These are phyloP conservation scores for Lactarius quietus DNA, from an alignment of 768 basidiomycete species.

Conservation along the genomic window DNA sequence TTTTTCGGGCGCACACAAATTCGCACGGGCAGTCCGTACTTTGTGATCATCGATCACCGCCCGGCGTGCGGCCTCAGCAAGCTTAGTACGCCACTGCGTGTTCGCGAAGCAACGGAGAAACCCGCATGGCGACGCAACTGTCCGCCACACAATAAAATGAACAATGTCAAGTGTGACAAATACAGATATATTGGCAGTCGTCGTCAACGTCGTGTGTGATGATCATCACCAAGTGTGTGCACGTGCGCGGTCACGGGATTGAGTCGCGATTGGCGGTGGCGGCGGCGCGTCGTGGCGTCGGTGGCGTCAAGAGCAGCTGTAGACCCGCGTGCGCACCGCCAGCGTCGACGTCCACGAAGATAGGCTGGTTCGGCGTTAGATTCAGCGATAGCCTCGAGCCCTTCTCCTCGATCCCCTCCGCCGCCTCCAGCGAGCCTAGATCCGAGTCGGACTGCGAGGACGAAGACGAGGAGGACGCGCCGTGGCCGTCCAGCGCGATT, in stretches of 20 bases:
- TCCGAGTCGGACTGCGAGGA: slow-evolving; percentile 6
- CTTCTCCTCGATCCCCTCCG: neutral
- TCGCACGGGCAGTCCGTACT: neutral
- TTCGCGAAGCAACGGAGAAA: neutral
- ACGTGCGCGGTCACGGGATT: slow-evolving; percentile 4
- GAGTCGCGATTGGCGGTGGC: no score
- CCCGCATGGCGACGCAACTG: neutral
- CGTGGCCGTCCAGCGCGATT: neutral
- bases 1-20: neutral
- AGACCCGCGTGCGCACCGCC: slow-evolving; percentile 11
- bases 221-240: no score
- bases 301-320: slow-evolving; percentile 24
- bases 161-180: neutral
- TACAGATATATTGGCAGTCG: neutral
- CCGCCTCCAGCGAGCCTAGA: neutral
- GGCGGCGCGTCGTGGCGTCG: slow-evolving; percentile 13
- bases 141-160: no score
- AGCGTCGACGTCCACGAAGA: slow-evolving; percentile 22
- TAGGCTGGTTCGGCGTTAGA: slow-evolving; percentile 20
- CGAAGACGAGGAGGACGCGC: neutral
- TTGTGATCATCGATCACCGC: neutral
- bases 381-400: slow-evolving; percentile 14
- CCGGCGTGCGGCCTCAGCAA: neutral
- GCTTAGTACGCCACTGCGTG: no score
- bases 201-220: no score